Conservation (phyloP, 2,329 filamentous ascomycete species). For the Verticillium nonalfalfae region DNA sequence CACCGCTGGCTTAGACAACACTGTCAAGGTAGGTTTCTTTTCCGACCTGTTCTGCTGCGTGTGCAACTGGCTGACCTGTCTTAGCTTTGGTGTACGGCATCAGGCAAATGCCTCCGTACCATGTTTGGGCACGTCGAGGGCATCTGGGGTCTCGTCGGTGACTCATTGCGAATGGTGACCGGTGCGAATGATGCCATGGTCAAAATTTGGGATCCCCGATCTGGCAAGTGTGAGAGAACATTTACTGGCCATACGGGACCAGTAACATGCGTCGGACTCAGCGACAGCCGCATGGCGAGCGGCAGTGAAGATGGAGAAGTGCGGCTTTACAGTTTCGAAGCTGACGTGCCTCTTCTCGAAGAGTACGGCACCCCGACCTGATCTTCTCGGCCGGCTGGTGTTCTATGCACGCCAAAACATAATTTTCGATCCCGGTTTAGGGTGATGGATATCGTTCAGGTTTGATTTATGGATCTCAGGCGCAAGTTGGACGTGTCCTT, state of each 20-base stretch:
- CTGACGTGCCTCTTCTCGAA: slow-evolving; percentile 34
- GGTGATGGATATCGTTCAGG: not conserved
- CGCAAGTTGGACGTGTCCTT: slow-evolving; percentile 3
- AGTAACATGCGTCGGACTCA: slow-evolving; percentile 87
- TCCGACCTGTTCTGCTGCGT: not conserved
- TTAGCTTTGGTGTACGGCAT: slow-evolving; percentile 82
- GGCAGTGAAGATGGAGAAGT: slow-evolving; percentile 93
- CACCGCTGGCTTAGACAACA: slow-evolving; percentile 85
- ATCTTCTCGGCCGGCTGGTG: slow-evolving; percentile 1
- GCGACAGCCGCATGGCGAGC: slow-evolving; percentile 82
- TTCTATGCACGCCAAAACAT: no score
- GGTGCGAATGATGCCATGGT: slow-evolving; percentile 92
- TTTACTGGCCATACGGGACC: slow-evolving; percentile 87
- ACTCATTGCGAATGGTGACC: slow-evolving; percentile 80
- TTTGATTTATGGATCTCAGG: not conserved
- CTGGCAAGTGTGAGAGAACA: slow-evolving; percentile 85
- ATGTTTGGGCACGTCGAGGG: slow-evolving; percentile 97
- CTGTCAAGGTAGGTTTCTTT: slow-evolving; percentile 41
- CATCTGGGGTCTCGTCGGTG: slow-evolving; percentile 87
- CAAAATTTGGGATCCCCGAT: slow-evolving; percentile 87
- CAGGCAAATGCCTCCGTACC: slow-evolving; percentile 76
- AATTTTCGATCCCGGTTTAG: no score
- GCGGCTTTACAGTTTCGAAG: slow-evolving; percentile 71
- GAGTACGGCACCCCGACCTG: slow-evolving; percentile 45
- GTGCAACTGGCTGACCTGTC: not conserved